Evolutionary conservation across 495 filamentous ascomycete genomes (phyloP).

Genomic region (Parathielavia hyrcaniae): DNA sequence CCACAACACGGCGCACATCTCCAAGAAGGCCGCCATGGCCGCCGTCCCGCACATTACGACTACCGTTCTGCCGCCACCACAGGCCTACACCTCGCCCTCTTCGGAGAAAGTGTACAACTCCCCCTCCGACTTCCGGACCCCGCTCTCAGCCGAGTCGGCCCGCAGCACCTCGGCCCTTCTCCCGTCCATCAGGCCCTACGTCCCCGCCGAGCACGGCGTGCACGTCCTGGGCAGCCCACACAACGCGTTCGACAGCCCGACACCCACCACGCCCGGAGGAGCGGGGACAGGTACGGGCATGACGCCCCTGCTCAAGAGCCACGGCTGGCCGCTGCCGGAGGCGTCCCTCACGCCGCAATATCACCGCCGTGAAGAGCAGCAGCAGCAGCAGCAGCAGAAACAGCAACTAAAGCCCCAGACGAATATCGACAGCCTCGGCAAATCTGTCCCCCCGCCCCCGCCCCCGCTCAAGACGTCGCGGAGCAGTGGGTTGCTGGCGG

Average conservation of each 20-base stretch:
- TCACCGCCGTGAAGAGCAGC: constrained; percentile 17
- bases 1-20: background rate
- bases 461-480: constrained; percentile 9
- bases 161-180: constrained; percentile 35
- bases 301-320: constrained; percentile 32
- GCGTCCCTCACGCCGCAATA: background rate
- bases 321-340: constrained; percentile 22
- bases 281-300: constrained; percentile 23
- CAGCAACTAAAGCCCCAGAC: background rate
- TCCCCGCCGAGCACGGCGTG: constrained; percentile 39
- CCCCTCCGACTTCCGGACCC: constrained; percentile 31
- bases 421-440: background rate
- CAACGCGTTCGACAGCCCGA: background rate
- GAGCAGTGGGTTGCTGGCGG: constrained; percentile 7
- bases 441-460: constrained; percentile 12
- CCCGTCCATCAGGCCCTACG: constrained; percentile 33
- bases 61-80: constrained; percentile 19
- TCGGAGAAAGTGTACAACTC: constrained; percentile 21
- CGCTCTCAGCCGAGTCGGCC: constrained; percentile 30
- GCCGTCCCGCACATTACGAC: constrained; percentile 22
- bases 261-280: background rate
- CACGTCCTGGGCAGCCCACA: constrained; percentile 16
- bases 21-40: constrained; percentile 12
- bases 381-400: constrained; percentile 14
- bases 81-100: constrained; percentile 32